Evolutionary conservation across 2,329 filamentous ascomycete genomes (phyloP).

Genomic region (Paecilomyces niveus): DNA sequence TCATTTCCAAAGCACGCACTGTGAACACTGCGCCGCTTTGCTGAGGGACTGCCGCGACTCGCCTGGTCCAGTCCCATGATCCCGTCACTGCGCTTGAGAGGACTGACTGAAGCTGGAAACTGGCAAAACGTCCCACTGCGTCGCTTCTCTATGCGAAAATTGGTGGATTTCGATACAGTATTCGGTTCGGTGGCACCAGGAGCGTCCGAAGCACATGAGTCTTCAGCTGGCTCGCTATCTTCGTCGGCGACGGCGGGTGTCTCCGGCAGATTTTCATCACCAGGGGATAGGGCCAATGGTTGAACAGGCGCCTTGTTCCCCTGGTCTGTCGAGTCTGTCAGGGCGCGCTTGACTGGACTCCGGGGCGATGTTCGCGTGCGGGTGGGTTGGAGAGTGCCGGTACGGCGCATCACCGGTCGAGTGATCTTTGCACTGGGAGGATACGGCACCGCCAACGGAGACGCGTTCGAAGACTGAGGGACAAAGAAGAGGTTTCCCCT

Average conservation of each 20-base stretch:
- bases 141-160: conserved; percentile 44
- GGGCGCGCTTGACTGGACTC: conserved; percentile 71
- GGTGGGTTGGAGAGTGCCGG: conserved; percentile 17
- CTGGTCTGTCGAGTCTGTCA: conserved; percentile 63
- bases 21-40: conserved; percentile 84
- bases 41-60: conserved; percentile 73
- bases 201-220: neutral
- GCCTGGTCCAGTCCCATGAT: conserved; percentile 80
- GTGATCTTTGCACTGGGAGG: conserved; percentile 58
- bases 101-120: conserved; percentile 61
- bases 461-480: conserved; percentile 37
- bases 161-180: conserved; percentile 27
- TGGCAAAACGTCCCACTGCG: conserved; percentile 41
- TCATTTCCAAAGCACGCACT: conserved; percentile 57
- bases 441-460: conserved; percentile 57
- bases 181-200: conserved; percentile 5
- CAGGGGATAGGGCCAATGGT: conserved; percentile 39
- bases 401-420: conserved; percentile 36
- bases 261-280: conserved; percentile 39
- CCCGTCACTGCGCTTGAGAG: conserved; percentile 84
- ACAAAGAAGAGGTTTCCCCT: conserved; percentile 48
- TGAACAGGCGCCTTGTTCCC: conserved; percentile 57
- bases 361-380: conserved; percentile 66
- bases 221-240: conserved; percentile 1
- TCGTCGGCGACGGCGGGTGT: conserved; percentile 13